phyloP scores from a whole-genome alignment of 23 red algal genomes.

The Gracilaria domingensis region DNA sequence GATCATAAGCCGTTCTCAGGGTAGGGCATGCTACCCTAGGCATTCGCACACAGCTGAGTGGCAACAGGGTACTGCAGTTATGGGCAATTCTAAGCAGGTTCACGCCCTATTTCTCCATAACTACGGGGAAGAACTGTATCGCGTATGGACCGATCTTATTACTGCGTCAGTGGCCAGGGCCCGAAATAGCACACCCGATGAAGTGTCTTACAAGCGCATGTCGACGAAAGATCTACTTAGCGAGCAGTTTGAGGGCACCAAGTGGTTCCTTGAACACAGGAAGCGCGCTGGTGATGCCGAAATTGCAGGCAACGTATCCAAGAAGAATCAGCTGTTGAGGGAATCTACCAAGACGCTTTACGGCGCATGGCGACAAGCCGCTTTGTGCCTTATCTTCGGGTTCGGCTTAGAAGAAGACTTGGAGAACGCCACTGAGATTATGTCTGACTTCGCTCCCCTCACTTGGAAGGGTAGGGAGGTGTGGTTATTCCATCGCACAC shows the following conservation, averaged over 20 bases:
- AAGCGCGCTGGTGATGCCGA: constrained; percentile 11
- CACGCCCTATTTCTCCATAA: constrained; percentile 51
- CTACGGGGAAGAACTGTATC: constrained; percentile 35
- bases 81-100: constrained; percentile 46
- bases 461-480: constrained; percentile 38
- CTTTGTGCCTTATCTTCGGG: constrained; percentile 51
- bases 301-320: not conserved
- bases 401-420: constrained; percentile 38
- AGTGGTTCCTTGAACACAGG: constrained; percentile 28
- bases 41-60: constrained; percentile 40
- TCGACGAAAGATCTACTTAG: constrained; percentile 2
- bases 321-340: not conserved
- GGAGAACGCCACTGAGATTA: not conserved
- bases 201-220: not conserved
- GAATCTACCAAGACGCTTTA: constrained; percentile 39
- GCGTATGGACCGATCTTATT: constrained; percentile 20
- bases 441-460: constrained; percentile 25
- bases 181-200: not conserved
- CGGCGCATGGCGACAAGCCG: constrained; percentile 62
- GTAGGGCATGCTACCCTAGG: constrained; percentile 33
- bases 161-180: constrained; percentile 32
- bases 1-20: constrained; percentile 1
- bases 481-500: constrained; percentile 30
- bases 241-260: constrained; percentile 15
- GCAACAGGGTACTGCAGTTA: not conserved